phyloP scores from a whole-genome alignment of 1,284 basidiomycete species.

The Cryptococcus sp. region DNA sequence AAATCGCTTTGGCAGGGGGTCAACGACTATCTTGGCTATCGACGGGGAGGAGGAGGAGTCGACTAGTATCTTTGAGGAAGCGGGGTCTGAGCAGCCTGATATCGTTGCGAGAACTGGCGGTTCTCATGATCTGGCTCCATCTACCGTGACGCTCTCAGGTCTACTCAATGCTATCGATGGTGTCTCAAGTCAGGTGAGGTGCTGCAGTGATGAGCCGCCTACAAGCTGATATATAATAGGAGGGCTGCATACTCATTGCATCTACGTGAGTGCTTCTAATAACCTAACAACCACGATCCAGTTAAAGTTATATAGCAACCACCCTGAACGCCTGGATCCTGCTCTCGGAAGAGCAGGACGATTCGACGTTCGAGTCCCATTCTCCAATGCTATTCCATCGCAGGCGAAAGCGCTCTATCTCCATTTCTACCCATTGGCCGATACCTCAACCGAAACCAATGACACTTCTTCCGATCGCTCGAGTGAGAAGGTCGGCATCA shows the following conservation, averaged over 20 bases:
- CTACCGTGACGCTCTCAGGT: constrained; percentile 28
- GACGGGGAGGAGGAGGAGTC: not conserved
- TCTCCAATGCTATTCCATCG: constrained; percentile 64
- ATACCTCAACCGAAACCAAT: not conserved
- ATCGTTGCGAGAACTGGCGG: not conserved
- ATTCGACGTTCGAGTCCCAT: constrained; percentile 16
- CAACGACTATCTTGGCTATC: not conserved
- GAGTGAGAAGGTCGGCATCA: constrained; percentile 55
- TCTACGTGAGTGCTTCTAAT: constrained; percentile 13
- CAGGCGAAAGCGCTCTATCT: constrained; percentile 57
- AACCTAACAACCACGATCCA: not conserved
- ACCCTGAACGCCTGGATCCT: constrained; percentile 17
- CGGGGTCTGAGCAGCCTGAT: not conserved
- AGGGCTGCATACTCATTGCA: constrained; percentile 17
- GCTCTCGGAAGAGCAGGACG: constrained; percentile 25
- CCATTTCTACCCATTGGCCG: constrained; percentile 67
- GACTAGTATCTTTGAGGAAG: not conserved
- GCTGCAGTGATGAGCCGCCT: too few relatives aligned
- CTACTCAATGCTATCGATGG: constrained; percentile 36
- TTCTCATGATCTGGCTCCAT: constrained; percentile 14
- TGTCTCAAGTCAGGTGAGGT: constrained; percentile 20
- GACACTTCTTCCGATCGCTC: not conserved
- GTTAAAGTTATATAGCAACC: constrained; percentile 4
- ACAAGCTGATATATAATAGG: not conserved
- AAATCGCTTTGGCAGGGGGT: not conserved